phyloP scores from a whole-genome alignment of 495 filamentous ascomycete species.

The Penicillium verhagenii region DNA sequence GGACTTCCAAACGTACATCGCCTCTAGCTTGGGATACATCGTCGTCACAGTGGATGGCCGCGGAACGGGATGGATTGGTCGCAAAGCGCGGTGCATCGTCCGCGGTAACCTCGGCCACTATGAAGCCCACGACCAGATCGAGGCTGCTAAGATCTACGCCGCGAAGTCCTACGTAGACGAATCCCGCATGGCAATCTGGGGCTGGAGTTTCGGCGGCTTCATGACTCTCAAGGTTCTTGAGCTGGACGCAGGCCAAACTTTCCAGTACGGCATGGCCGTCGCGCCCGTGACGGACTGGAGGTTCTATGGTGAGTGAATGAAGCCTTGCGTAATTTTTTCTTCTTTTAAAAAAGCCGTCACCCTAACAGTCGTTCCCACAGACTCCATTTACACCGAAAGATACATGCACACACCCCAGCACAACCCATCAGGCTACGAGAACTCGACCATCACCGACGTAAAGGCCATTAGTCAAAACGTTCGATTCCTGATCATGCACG shows the following conservation, averaged over 20 bases:
- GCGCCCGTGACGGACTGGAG: constrained; percentile 97
- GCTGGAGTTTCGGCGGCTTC: constrained; percentile 97
- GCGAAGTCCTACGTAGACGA: constrained; percentile 80
- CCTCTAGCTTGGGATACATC: constrained; percentile 84
- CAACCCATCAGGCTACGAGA: constrained; percentile 75
- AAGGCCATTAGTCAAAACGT: constrained; percentile 68
- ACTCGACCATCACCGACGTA: constrained; percentile 69
- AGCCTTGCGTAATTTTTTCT: no score
- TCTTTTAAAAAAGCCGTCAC: no score
- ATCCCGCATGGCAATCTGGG: constrained; percentile 87
- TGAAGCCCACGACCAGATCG: constrained; percentile 89
- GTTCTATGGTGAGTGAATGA: constrained; percentile 71
- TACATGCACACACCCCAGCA: constrained; percentile 92
- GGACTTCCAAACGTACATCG: constrained; percentile 89
- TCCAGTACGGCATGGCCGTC: constrained; percentile 95
- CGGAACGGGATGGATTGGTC: constrained; percentile 88
- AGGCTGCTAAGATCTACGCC: constrained; percentile 82
- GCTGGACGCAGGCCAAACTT: constrained; percentile 82
- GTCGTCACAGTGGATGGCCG: constrained; percentile 94
- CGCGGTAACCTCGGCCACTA: constrained; percentile 81
- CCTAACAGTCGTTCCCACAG: constrained; percentile 31
- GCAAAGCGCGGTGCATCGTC: constrained; percentile 75
- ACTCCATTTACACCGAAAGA: constrained; percentile 92
- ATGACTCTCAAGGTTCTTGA: constrained; percentile 96
- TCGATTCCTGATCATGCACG: constrained; percentile 92